Conservation (phyloP, 257 asterid species). For the Henckelia pumila region DNA sequence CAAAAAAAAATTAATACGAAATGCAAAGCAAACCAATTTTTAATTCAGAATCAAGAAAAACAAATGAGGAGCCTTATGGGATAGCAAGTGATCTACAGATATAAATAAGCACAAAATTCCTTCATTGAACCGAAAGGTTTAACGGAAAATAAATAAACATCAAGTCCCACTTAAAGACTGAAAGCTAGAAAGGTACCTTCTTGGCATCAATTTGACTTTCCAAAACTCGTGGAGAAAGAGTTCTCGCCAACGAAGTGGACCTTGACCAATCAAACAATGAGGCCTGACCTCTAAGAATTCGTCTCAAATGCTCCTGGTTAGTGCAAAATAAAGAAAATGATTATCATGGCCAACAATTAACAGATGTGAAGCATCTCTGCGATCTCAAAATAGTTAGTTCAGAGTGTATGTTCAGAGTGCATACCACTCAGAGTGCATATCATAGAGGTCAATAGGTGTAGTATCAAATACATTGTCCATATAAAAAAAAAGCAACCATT, state of each 20-base stretch:
- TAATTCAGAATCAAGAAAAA: neutral
- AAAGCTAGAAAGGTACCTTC: constrained; percentile 56
- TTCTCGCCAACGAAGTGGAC: constrained; percentile 86
- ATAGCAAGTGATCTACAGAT: neutral
- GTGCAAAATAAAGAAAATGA: constrained; percentile 12
- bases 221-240: constrained; percentile 94
- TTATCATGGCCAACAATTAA: constrained; percentile 20
- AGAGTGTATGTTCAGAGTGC: no score
- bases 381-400: constrained; percentile 17
- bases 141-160: constrained; percentile 21
- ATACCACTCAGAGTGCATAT: no score
- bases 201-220: constrained; percentile 98
- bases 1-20: neutral
- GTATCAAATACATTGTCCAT: constrained; percentile 13
- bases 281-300: constrained; percentile 96
- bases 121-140: constrained; percentile 1
- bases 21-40: neutral
- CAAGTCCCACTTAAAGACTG: constrained; percentile 14
- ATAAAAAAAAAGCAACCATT: neutral
- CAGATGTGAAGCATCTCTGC: constrained; percentile 20
- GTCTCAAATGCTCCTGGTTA: constrained; percentile 88
- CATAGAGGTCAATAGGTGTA: constrained; percentile 14
- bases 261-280: constrained; percentile 97
- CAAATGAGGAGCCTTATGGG: neutral
- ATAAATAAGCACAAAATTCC: constrained; percentile 10